These are phyloP conservation scores for Cucumis melo DNA, from an alignment of 306 rosid genomes.

Conservation along the genomic window DNA sequence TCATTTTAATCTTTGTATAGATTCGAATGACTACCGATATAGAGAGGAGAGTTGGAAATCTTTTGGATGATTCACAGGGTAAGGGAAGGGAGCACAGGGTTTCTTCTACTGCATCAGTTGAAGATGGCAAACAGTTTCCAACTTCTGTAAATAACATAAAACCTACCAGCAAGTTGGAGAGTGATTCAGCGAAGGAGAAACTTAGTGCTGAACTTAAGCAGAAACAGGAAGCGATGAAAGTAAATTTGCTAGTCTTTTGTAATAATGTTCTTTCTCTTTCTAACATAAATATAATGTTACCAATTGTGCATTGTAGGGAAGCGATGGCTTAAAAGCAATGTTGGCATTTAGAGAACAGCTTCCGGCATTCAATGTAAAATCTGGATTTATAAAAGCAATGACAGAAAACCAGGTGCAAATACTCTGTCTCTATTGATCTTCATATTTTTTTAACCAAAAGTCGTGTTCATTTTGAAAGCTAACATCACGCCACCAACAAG, in stretches of 20 bases:
- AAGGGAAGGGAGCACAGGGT: constrained; percentile 13
- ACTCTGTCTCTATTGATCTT: background rate
- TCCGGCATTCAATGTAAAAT: constrained; percentile 76
- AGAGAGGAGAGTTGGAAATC: constrained; percentile 68
- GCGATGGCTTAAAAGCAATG: constrained; percentile 49
- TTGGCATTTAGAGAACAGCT: constrained; percentile 67
- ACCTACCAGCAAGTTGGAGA: constrained; percentile 18
- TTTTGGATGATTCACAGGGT: constrained; percentile 47
- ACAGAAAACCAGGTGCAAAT: constrained; percentile 65
- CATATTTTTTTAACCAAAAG: background rate
- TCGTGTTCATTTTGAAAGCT: background rate
- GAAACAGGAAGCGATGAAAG: constrained; percentile 60
- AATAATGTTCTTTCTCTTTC: background rate
- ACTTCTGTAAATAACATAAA: constrained; percentile 12
- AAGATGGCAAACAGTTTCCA: constrained; percentile 26
- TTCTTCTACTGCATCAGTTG: constrained; percentile 26
- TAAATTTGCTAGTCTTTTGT: constrained; percentile 7
- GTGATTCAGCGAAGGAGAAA: constrained; percentile 43
- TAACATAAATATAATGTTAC: background rate
- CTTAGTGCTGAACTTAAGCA: constrained; percentile 56
- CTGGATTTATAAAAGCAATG: constrained; percentile 67
- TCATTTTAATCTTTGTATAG: constrained; percentile 25
- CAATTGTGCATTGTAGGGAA: constrained; percentile 30
- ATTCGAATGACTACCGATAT: constrained; percentile 78
- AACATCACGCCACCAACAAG: background rate